These are phyloP conservation scores for Termitomyces sp. DNA, from an alignment of 768 basidiomycete species.

Conservation along the genomic window DNA sequence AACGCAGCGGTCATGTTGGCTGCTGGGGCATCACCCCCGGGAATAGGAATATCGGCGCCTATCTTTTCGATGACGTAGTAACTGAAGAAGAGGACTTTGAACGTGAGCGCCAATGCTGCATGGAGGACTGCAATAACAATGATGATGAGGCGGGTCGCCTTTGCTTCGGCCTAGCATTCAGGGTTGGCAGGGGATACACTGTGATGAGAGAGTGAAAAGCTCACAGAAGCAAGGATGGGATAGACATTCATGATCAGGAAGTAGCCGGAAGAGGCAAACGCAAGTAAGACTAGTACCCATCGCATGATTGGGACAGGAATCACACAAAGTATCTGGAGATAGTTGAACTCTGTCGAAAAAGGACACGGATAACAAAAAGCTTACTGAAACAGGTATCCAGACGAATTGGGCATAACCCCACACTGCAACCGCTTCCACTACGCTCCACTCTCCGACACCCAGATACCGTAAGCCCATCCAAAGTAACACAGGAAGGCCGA, in stretches of 20 bases:
- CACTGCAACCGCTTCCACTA: conserved; percentile 76
- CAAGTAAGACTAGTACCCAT: conserved; percentile 74
- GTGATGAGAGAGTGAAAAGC: conserved; percentile 24
- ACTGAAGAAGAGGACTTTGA: conserved; percentile 73
- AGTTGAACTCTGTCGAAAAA: background rate
- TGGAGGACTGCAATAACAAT: conserved; percentile 74
- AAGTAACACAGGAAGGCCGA: conserved; percentile 75
- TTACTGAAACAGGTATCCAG: conserved; percentile 85
- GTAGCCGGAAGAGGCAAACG: conserved; percentile 78
- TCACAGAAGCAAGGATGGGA: conserved; percentile 79
- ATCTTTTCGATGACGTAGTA: conserved; percentile 47
- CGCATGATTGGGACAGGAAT: conserved; percentile 80
- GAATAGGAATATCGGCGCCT: conserved; percentile 37
- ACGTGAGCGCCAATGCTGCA: conserved; percentile 73
- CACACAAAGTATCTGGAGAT: conserved; percentile 70
- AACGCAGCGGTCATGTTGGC: conserved; percentile 21
- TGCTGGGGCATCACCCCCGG: conserved; percentile 33
- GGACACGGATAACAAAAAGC: conserved; percentile 21
- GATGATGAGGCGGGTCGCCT: conserved; percentile 80
- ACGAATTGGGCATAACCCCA: conserved; percentile 84
- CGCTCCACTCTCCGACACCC: conserved; percentile 86
- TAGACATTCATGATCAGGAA: conserved; percentile 86
- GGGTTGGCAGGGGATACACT: background rate
- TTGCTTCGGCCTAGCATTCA: conserved; percentile 72
- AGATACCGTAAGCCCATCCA: conserved; percentile 86